Evolutionary conservation across 495 filamentous ascomycete genomes (phyloP).

Genomic region (Halenospora varia): DNA sequence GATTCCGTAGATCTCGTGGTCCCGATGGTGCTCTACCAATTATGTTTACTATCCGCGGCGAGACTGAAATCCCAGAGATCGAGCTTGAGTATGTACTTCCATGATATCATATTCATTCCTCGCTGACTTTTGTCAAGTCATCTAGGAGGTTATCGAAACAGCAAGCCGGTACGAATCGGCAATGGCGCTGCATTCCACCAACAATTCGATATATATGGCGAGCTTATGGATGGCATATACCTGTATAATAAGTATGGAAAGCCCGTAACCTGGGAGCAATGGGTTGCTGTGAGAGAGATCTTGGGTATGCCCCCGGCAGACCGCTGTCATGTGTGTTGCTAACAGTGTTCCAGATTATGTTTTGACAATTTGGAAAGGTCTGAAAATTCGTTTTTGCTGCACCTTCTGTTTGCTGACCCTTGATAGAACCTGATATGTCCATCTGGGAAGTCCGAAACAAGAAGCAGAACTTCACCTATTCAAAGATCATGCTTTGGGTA

Average conservation of each 20-base stretch:
- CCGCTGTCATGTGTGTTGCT: neutral
- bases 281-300: constrained; percentile 56
- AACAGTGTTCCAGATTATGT: constrained; percentile 39
- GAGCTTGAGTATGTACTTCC: constrained; percentile 40
- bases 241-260: constrained; percentile 76
- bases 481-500: constrained; percentile 74
- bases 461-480: constrained; percentile 70
- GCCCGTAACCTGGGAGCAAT: constrained; percentile 69
- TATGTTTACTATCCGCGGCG: constrained; percentile 73
- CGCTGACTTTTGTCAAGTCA: constrained; percentile 33
- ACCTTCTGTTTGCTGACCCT: constrained; percentile 1
- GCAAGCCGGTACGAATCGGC: constrained; percentile 66
- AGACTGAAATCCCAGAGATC: constrained; percentile 65
- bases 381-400: neutral
- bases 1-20: constrained; percentile 46
- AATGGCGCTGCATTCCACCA: constrained; percentile 71
- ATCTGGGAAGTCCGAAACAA: constrained; percentile 74
- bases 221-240: constrained; percentile 72
- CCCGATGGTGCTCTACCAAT: constrained; percentile 58
- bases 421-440: constrained; percentile 62
- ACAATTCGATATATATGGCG: constrained; percentile 73
- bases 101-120: neutral
- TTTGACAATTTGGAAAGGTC: constrained; percentile 45
- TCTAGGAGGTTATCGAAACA: constrained; percentile 63
- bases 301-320: constrained; percentile 30